Evolutionary conservation across 176 grass and related monocot species (phyloP), one percentile per base, ranked within the genome.

Genomic region (Bromus sterilis): DNA sequence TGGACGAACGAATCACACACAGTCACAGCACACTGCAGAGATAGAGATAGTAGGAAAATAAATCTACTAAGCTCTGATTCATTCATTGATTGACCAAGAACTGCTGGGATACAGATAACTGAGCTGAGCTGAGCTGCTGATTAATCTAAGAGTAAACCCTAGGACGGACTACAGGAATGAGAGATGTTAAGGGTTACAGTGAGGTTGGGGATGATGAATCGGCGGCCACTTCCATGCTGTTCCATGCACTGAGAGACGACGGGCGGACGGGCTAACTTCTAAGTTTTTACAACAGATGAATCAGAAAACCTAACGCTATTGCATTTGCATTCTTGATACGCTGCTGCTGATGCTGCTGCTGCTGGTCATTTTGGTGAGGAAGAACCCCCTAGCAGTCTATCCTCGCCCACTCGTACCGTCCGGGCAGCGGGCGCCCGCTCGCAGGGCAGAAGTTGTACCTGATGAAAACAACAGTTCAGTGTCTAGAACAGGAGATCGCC

Each of bases 381-480:
- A 53, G 29, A 58, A 67, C 41, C 55, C 55, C 23, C 69, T 82
- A 93, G 85, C 71, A 84, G 86, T 89, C 86, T 71, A 90, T 76
- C 78, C 69, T 86, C 67, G 74, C 11, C 92, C 92, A 94, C n/a
- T 91, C 89, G 6, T 91, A 94, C 29, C 82, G 89, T 4, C 92
- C 92, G 1, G 89, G 89, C 10, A 91, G 83, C 7, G 92, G 89
- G 23, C 75, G 80, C 9, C 66, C 92, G 8, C 78, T 84, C 59
- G 80, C 86, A 6, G 89, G 89, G 24, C 89, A 90, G 55, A 91
- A 94, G 76, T 94, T 91, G 28, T 94, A 94, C 89, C 92, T 94
- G 89, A 32, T 57, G 20, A 64, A 13, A 68, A 66, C 9, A 74
- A 66, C 28, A 67, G 13, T 66, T 6, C 7, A 39, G 11, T 37